Evolutionary conservation across 2,329 filamentous ascomycete genomes (phyloP).

Genomic region (Pseudogymnoascus verrucosus): DNA sequence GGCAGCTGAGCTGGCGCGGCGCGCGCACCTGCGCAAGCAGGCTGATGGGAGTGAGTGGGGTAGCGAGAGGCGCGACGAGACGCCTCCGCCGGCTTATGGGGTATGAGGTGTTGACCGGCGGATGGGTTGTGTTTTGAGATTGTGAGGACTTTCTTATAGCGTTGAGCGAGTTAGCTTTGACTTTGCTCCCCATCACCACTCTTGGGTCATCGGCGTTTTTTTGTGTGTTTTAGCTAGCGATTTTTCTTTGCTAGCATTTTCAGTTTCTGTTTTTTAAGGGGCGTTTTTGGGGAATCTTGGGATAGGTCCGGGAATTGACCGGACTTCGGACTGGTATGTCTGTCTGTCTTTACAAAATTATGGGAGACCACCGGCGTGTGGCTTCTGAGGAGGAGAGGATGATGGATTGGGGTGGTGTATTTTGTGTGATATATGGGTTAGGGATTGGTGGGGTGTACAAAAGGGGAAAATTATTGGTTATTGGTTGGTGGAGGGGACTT

Average conservation of each 20-base stretch:
- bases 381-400: background rate
- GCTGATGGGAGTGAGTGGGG: constrained; percentile 25
- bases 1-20: constrained; percentile 80
- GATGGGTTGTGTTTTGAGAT: background rate
- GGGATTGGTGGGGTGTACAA: background rate
- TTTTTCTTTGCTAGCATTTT: background rate
- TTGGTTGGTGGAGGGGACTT: background rate
- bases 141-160: background rate
- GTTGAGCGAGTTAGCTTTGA: background rate
- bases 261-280: background rate
- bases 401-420: background rate
- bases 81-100: constrained; percentile 56
- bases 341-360: background rate
- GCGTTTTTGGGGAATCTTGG: background rate
- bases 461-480: background rate
- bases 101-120: background rate
- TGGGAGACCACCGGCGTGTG: background rate
- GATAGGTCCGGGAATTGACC: background rate
- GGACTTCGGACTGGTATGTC: background rate
- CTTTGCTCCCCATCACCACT: background rate
- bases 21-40: constrained; percentile 80
- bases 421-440: constrained; percentile 1
- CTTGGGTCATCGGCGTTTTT: background rate
- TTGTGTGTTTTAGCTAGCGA: background rate
- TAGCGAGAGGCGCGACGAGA: constrained; percentile 43